Evolutionary conservation across 306 rosid species (phyloP), one percentile per base, ranked within the genome.

Genomic region (Prunus campanulata): DNA sequence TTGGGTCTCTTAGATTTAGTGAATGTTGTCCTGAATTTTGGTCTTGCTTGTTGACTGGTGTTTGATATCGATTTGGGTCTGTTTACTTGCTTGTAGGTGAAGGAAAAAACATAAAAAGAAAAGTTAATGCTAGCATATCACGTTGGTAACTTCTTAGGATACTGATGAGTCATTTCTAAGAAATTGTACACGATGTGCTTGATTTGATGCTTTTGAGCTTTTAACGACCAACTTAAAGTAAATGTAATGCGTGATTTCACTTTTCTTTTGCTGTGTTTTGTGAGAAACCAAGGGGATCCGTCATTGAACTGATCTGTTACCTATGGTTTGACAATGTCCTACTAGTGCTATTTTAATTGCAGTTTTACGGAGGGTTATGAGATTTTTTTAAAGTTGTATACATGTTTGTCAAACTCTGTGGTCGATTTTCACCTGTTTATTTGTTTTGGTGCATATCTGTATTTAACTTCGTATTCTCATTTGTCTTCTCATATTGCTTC

Each of bases 1-100:
- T 72, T 46, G 74, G 25, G 46, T 76, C 48, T 78, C 27, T 25
- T 65, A 72, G 59, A 77, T 74, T 56, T 22, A 10, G 24, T 74
- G 27, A 61, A 25, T 51, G 60, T 61, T 74, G 76, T 50, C 29
- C 25, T 60, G 61, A 63, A 68, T 77, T 59, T 42, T 69, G 65
- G 30, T 67, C 35, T 35, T 50, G 44, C 6, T 69, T 70, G 52
- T 42, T 57, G 32, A 13, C 62, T 29, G 50, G 3, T 70, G 16
- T 35, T 30, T 11, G 46, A 18, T 27, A 63, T 11, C 49, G 30
- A 76, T 15, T 80, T 70, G 55, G 62, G 12, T 48, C 22, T 12
- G 70, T 48, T 10, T 29, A 19, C 61, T 72, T 55, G 22, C 35
- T n/a, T 72, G 32, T 39, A 46, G n/a, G 52, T 57, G 66, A 72